phyloP scores from a whole-genome alignment of 2,329 filamentous ascomycete genomes.

The Ophiostoma australiae region DNA sequence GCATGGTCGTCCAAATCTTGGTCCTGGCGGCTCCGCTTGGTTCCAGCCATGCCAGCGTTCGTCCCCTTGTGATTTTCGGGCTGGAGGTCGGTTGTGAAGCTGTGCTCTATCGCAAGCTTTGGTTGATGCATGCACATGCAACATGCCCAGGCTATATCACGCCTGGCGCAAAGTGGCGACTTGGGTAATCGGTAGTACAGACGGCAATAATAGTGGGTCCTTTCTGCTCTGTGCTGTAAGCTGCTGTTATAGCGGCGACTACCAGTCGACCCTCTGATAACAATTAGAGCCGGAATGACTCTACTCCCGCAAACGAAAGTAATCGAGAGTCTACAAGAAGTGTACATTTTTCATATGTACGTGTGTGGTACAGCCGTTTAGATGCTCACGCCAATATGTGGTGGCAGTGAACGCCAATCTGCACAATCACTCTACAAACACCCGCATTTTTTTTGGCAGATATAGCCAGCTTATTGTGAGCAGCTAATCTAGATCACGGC shows the following conservation, averaged over 20 bases:
- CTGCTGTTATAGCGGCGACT: not conserved
- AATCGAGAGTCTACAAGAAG: not conserved
- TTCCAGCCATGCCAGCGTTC: not conserved
- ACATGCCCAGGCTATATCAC: not conserved
- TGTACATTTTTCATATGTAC: not conserved
- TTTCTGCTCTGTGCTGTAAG: not conserved
- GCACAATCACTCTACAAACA: not conserved
- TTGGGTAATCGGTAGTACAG: not conserved
- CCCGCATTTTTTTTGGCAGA: not conserved
- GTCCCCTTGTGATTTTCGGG: not conserved
- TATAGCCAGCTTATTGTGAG: not conserved
- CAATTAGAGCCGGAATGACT: not conserved
- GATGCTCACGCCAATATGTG: not conserved
- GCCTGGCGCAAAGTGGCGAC: conserved; percentile 2
- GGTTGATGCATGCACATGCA: not conserved
- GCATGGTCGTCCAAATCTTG: not conserved
- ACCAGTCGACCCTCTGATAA: not conserved
- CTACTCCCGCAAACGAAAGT: not conserved
- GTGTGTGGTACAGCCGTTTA: not conserved
- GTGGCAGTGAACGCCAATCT: not conserved
- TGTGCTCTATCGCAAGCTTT: not conserved
- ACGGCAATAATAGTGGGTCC: not conserved
- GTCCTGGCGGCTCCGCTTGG: not conserved
- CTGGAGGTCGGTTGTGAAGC: not conserved
- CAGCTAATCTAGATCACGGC: not conserved